phyloP scores from a whole-genome alignment of 2,329 filamentous ascomycete species.

The Ceratocystis alfenasii region DNA sequence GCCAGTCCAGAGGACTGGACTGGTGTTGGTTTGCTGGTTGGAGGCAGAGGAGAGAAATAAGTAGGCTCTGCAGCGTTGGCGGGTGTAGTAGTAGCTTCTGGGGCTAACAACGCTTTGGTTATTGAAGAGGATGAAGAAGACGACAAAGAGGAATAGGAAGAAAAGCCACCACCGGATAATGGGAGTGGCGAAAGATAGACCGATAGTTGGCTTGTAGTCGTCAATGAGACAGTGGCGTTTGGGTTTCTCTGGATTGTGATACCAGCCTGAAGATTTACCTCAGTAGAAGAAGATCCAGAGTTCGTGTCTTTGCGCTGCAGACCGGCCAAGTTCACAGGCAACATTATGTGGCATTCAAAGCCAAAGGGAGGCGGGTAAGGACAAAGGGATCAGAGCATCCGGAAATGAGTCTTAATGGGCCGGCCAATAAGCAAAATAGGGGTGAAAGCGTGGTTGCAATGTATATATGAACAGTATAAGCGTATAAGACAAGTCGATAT shows the following conservation, averaged over 20 bases:
- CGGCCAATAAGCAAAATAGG: neutral
- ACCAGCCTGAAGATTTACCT: neutral
- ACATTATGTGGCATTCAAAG: conserved; percentile 7
- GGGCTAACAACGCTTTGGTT: neutral
- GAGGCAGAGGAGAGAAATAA: neutral
- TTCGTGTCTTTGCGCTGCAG: neutral
- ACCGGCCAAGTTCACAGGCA: neutral
- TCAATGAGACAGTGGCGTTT: neutral
- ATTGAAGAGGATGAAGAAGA: neutral
- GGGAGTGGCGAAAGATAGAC: neutral
- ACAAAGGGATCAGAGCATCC: neutral
- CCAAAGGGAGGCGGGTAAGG: neutral
- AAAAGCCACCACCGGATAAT: neutral
- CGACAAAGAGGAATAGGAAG: neutral
- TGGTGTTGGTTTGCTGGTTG: neutral
- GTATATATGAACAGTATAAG: no score
- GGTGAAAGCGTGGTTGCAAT: no score
- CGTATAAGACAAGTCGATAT: no score
- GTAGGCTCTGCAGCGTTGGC: neutral
- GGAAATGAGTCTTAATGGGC: neutral
- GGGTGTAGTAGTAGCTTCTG: neutral
- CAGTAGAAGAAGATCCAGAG: neutral
- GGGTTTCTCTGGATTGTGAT: neutral
- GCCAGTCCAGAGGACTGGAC: no score
- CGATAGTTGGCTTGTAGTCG: neutral